phyloP scores from a whole-genome alignment of 1,284 basidiomycete genomes.

The Lentinula novae-zelandiae region DNA sequence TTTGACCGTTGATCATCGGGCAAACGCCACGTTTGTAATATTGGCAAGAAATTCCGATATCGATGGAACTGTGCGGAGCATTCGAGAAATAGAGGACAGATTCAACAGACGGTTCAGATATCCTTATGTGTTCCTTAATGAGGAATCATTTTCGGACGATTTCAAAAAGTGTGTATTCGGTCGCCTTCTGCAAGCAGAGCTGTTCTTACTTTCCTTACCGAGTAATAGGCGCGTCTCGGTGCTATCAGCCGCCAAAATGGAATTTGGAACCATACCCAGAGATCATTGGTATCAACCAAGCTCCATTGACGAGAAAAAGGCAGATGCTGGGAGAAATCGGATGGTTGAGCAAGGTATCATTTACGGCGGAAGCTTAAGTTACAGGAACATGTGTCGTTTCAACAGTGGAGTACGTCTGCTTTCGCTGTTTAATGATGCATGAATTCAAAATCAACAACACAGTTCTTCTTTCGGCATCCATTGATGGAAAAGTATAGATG shows the following conservation, averaged over 20 bases:
- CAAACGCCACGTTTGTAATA: slow-evolving; percentile 43
- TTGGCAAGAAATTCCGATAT: slow-evolving; percentile 41
- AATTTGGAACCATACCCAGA: slow-evolving; percentile 54
- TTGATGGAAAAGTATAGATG: slow-evolving; percentile 67
- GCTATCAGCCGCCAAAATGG: slow-evolving; percentile 27
- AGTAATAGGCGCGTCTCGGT: slow-evolving; percentile 13
- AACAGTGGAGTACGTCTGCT: slow-evolving; percentile 60
- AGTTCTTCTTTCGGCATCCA: slow-evolving; percentile 72
- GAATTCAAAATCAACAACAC: not conserved
- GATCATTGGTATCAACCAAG: slow-evolving; percentile 52
- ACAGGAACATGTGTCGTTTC: slow-evolving; percentile 77
- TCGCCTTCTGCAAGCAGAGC: not conserved
- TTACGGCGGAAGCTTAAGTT: slow-evolving; percentile 35
- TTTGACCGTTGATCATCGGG: slow-evolving; percentile 18
- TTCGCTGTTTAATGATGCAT: not conserved
- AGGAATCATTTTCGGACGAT: slow-evolving; percentile 63
- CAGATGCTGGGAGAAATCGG: slow-evolving; percentile 43
- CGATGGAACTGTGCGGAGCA: slow-evolving; percentile 28
- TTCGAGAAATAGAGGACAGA: slow-evolving; percentile 48
- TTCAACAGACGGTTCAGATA: slow-evolving; percentile 68
- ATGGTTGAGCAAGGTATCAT: slow-evolving; percentile 53
- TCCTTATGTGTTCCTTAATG: slow-evolving; percentile 74
- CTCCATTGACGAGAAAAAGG: slow-evolving; percentile 61
- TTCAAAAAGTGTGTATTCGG: slow-evolving; percentile 51
- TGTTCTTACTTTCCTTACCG: not conserved